A percentile compares a stretch with the other conserved stretches of the same genome.
Conservation (phyloP, 2,329 filamentous ascomycete species). For the Apiospora rasikravindrae region DNA sequence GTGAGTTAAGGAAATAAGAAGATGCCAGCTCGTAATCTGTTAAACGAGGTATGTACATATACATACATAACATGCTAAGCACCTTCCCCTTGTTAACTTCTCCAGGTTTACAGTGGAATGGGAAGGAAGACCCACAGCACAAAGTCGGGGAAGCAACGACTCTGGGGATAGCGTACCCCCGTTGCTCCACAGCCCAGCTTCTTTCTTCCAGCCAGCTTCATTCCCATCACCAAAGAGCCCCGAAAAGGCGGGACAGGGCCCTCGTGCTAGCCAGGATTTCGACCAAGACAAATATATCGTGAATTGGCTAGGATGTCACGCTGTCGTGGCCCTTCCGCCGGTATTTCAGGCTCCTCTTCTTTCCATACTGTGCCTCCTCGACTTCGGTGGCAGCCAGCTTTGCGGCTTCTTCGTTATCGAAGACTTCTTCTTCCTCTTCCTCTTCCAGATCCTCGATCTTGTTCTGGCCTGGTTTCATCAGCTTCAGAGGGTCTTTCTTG, state of each 20-base stretch:
- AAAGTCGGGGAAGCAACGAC: not conserved
- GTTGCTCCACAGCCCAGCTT: not conserved
- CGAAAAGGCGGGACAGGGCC: not conserved
- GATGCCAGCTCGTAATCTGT: no score
- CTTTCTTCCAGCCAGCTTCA: not conserved
- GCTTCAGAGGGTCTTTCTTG: not conserved
- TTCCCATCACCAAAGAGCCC: not conserved
- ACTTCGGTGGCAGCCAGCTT: not conserved
- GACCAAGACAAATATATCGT: not conserved
- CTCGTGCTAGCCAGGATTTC: not conserved
- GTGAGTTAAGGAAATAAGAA: no score
- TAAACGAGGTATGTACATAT: no score
- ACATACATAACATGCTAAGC: no score
- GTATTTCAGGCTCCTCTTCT: not conserved
- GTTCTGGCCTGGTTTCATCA: not conserved
- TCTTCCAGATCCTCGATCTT: not conserved
- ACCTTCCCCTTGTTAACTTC: not conserved
- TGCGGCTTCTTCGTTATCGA: not conserved
- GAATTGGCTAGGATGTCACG: not conserved
- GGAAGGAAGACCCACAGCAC: not conserved
- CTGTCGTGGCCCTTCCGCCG: not conserved
- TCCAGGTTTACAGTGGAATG: constrained; percentile 12
- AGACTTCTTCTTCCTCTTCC: not conserved
- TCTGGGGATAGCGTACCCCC: not conserved
- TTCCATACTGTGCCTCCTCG: not conserved